phyloP scores from a whole-genome alignment of 768 basidiomycete species.

The Lentinula aciculospora region DNA sequence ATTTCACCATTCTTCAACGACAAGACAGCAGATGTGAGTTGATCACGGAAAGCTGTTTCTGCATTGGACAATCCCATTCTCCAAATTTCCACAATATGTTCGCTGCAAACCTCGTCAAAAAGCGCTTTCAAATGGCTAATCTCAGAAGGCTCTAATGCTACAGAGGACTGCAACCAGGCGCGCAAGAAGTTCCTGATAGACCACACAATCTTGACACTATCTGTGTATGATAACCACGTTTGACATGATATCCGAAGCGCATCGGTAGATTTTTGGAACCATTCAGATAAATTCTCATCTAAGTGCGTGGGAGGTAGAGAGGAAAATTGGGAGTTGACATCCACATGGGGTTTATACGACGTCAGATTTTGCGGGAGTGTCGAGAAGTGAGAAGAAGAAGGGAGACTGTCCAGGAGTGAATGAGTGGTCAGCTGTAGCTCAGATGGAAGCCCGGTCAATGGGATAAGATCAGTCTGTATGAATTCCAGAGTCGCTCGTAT shows the following conservation, averaged over 20 bases:
- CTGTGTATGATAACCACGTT: slow-evolving; percentile 55
- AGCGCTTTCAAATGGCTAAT: slow-evolving; percentile 31
- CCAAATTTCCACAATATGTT: slow-evolving; percentile 58
- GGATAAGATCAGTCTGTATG: slow-evolving; percentile 49
- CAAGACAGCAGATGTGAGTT: slow-evolving; percentile 33
- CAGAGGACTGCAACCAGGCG: slow-evolving; percentile 35
- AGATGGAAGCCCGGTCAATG: slow-evolving; percentile 30
- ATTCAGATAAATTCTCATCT: slow-evolving; percentile 44
- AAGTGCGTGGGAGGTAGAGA: slow-evolving; percentile 40
- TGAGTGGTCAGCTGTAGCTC: slow-evolving; percentile 64
- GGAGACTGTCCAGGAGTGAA: slow-evolving; percentile 60
- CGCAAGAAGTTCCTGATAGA: slow-evolving; percentile 48
- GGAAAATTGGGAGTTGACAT: slow-evolving; percentile 55
- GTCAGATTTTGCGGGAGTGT: slow-evolving; percentile 67
- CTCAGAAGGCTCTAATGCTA: slow-evolving; percentile 46
- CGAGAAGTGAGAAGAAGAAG: slow-evolving; percentile 79
- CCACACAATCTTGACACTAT: slow-evolving; percentile 69
- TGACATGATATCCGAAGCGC: slow-evolving; percentile 39
- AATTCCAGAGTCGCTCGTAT: slow-evolving; percentile 51
- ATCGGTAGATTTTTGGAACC: slow-evolving; percentile 54
- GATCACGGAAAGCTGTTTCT: slow-evolving; percentile 38
- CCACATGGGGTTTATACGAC: slow-evolving; percentile 83
- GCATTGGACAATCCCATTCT: slow-evolving; percentile 36
- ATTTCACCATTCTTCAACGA: slow-evolving; percentile 19
- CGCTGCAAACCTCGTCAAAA: slow-evolving; percentile 51